Evolutionary conservation across 1,284 basidiomycete species (phyloP).

Genomic region (Ceratobasidium sp.): DNA sequence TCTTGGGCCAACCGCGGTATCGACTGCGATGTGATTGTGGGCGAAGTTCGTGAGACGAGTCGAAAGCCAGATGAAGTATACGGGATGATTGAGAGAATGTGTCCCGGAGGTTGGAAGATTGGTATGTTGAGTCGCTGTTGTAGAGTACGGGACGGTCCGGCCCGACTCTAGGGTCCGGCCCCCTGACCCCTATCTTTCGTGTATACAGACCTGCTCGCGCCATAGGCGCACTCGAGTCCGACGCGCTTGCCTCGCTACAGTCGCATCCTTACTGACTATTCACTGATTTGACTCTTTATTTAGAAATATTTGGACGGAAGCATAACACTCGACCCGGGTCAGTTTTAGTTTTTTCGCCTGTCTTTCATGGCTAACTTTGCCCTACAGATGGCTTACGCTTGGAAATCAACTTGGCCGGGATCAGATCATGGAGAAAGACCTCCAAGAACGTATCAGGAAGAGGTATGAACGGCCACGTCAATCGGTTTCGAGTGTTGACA

Average conservation of each 20-base stretch:
- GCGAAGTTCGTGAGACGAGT: conserved; percentile 95
- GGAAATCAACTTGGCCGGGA: conserved; percentile 95
- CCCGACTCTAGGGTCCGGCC: too few relatives aligned
- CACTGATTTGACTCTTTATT: background rate
- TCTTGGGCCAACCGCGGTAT: conserved; percentile 89
- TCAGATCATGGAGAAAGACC: conserved; percentile 86
- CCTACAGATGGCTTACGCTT: conserved; percentile 78
- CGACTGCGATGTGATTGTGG: conserved; percentile 96
- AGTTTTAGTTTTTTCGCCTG: conserved; percentile 50
- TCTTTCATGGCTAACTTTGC: conserved; percentile 29
- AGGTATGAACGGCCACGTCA: conserved; percentile 54
- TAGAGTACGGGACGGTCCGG: too few relatives aligned
- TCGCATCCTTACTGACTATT: background rate
- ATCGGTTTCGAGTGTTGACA: background rate
- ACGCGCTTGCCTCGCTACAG: too few relatives aligned
- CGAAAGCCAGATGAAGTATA: conserved; percentile 99
- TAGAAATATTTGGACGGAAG: conserved; percentile 95
- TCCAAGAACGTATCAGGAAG: conserved; percentile 74
- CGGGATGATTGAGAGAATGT: conserved; percentile 91
- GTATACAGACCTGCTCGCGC: too few relatives aligned
- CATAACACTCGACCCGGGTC: conserved; percentile 93
- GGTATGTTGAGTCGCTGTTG: conserved; percentile 51
- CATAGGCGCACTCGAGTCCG: too few relatives aligned
- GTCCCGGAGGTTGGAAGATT: conserved; percentile 90
- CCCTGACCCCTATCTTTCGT: too few relatives aligned